A percentile compares a stretch with the other conserved stretches of the same genome.
Evolutionary conservation across 345 rosid species (phyloP).

Genomic region (Brassica incana): DNA sequence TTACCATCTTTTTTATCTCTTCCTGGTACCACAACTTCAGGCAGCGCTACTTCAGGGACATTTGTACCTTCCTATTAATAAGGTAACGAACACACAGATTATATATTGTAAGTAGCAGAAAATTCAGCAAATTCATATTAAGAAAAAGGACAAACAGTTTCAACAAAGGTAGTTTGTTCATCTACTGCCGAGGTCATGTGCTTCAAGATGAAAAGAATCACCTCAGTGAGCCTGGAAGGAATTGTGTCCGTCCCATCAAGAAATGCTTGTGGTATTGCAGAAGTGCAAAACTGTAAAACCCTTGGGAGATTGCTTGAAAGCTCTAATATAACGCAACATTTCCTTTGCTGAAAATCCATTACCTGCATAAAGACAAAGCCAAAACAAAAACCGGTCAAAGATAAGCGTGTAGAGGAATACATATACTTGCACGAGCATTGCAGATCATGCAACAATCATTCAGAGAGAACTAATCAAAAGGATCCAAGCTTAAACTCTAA

Average conservation of each 20-base stretch:
- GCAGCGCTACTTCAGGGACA: no score
- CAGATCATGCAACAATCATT: neutral
- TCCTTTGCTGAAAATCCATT: constrained; percentile 73
- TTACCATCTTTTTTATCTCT: no score
- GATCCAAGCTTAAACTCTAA: constrained; percentile 19
- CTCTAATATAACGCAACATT: constrained; percentile 78
- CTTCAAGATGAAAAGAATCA: constrained; percentile 77
- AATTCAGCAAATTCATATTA: no score
- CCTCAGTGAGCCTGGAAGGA: constrained; percentile 84
- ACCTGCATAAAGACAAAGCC: constrained; percentile 46
- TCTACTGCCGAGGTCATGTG: constrained; percentile 80
- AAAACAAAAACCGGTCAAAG: no score
- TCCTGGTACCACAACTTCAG: no score
- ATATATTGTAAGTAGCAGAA: no score
- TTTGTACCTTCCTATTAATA: no score
- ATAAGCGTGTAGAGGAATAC: no score
- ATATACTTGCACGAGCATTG: no score
- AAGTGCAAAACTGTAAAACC: constrained; percentile 87
- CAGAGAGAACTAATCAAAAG: neutral
- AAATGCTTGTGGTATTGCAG: constrained; percentile 80
- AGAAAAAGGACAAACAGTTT: no score
- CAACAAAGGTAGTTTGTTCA: constrained; percentile 25
- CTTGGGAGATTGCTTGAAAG: constrained; percentile 90
- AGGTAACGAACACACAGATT: no score
- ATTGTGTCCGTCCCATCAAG: constrained; percentile 78